phyloP scores from a whole-genome alignment of 164 flowering plant genomes.

The Liriodendron chinense region DNA sequence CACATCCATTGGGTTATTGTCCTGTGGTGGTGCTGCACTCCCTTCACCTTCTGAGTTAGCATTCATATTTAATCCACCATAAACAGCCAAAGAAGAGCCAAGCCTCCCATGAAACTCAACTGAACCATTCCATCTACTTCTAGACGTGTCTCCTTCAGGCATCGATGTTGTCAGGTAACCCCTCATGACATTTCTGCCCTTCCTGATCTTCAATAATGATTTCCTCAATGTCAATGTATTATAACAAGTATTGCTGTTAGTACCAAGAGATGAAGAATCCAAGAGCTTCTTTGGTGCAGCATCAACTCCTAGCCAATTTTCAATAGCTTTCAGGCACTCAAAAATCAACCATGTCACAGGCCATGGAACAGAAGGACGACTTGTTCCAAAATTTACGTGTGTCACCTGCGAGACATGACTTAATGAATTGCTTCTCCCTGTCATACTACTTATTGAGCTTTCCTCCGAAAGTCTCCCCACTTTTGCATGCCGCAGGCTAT shows the following conservation, averaged over 20 bases:
- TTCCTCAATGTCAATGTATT: slow-evolving; percentile 36
- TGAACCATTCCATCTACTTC: slow-evolving; percentile 28
- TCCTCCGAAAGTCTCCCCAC: slow-evolving; percentile 78
- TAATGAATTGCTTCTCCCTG: slow-evolving; percentile 36
- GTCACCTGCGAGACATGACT: slow-evolving; percentile 22
- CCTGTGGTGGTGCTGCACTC: slow-evolving; percentile 10
- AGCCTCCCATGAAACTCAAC: slow-evolving; percentile 13
- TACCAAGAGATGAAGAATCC: neutral
- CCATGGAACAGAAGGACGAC: slow-evolving; percentile 33
- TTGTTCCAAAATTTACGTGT: slow-evolving; percentile 23
- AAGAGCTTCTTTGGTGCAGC: slow-evolving; percentile 24
- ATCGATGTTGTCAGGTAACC: slow-evolving; percentile 12
- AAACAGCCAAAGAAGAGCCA: slow-evolving; percentile 5
- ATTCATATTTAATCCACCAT: slow-evolving; percentile 15
- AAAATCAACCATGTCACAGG: slow-evolving; percentile 46
- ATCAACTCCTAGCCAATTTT: slow-evolving; percentile 59
- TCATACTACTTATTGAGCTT: slow-evolving; percentile 54
- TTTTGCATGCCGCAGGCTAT: slow-evolving; percentile 61
- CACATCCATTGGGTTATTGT: slow-evolving; percentile 8
- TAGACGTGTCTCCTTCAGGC: neutral
- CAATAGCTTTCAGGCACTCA: slow-evolving; percentile 76
- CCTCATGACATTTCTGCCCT: slow-evolving; percentile 39
- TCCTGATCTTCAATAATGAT: slow-evolving; percentile 44
- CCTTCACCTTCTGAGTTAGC: slow-evolving; percentile 24
- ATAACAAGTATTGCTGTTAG: neutral